Evolutionary conservation across 495 filamentous ascomycete genomes (phyloP), one percentile per base, ranked within the genome.

Genomic region (Alectoria sarmentosa): DNA sequence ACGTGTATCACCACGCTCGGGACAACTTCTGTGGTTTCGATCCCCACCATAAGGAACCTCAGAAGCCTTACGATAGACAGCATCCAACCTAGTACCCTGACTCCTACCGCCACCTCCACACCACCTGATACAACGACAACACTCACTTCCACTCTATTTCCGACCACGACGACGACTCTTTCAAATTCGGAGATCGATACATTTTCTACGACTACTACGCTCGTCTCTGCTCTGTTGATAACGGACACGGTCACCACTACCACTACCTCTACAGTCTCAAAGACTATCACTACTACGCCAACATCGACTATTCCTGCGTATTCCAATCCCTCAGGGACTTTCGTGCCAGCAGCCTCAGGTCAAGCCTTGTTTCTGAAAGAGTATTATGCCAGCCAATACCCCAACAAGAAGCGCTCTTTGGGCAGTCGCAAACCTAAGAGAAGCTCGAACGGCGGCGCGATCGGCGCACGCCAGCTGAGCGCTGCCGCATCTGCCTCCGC

Each of bases 101-200:
- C 52, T 34, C n/a, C 52, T 30, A 23, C 52, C 11, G 52, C 52
- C 10, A 56, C 52, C 23, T 56, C n/a, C 17, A 56, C 52, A 23
- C n/a, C 52, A 13, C 52, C n/a, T 10, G n/a, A 56, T 26, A 34
- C 52, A 56, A 56, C n/a, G 26, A 56, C 52, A 30, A 56, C 52
- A 30, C 21, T 56, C 9, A 56, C 26, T 56, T 56, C 32, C 32
- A 26, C 52, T 28, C 7, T 14, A 30, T 56, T 56, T 28, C 11
- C 37, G 10, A 26, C n/a, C 26, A 56, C 52, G 11, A 56, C 52
- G 23, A 56, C 52, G 5, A 56, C n/a, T 11, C 10, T 23, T 56
- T 4, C 52, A 34, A 56, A 26, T 21, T 14, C 52, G 26, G 52
- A 56, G 4, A 56, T 26, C 23, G 52, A 56, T 34, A 56, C 9